These are phyloP conservation scores for Suillus hirtellus DNA, from an alignment of 768 basidiomycete genomes.

Conservation along the genomic window DNA sequence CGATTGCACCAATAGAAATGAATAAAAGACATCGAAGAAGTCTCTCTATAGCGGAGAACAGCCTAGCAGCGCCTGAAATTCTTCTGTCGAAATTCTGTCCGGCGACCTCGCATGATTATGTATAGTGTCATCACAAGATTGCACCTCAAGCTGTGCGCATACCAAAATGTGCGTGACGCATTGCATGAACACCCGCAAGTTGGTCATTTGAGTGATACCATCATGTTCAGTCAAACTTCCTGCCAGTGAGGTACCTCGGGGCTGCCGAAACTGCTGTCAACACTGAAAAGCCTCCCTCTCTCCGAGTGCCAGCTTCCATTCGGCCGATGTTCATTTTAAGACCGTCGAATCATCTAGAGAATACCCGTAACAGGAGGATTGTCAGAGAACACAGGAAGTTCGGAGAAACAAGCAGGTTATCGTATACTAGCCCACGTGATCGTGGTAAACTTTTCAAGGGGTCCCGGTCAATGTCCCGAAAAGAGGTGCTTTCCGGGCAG, in stretches of 20 bases:
- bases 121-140: background rate
- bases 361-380: background rate
- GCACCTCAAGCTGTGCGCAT: background rate
- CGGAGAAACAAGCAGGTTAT: background rate
- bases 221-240: background rate
- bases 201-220: background rate
- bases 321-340: background rate
- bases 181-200: background rate
- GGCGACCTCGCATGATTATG: background rate
- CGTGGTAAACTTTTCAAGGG: background rate
- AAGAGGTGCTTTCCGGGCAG: too few species aligned
- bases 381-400: background rate
- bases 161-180: background rate
- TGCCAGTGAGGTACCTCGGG: background rate
- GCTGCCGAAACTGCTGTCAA: background rate
- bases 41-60: background rate
- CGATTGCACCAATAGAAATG: background rate
- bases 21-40: background rate
- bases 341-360: background rate
- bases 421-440: background rate
- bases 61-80: constrained; percentile 1
- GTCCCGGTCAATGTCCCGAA: too few species aligned
- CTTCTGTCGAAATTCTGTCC: background rate
- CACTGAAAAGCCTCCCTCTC: background rate
- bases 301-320: background rate